Evolutionary conservation across 805 yeast genomes (phyloP).

Genomic region (Wickerhamiella domercqiae): DNA sequence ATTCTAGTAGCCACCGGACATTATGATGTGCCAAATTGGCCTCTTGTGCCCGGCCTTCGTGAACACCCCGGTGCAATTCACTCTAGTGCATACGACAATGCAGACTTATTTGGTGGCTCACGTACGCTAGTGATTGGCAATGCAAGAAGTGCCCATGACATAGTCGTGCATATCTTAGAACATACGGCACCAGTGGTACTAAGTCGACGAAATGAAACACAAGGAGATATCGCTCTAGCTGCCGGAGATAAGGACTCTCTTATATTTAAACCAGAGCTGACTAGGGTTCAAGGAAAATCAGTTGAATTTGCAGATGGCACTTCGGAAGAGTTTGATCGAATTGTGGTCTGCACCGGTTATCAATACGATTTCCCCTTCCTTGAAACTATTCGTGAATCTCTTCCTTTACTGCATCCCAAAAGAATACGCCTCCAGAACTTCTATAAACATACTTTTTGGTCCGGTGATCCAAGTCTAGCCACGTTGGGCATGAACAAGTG

Average conservation of each 20-base stretch:
- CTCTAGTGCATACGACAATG: conserved; percentile 39
- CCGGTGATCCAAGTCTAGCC: conserved; percentile 46
- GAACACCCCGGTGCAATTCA: conserved; percentile 28
- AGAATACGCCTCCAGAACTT: conserved; percentile 37
- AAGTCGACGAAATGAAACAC: conserved; percentile 31
- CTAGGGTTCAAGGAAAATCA: conserved; percentile 24
- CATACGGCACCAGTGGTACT: conserved; percentile 31
- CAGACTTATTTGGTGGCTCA: conserved; percentile 30
- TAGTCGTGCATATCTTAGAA: conserved; percentile 44
- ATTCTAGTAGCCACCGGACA: conserved; percentile 52
- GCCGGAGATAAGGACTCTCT: conserved; percentile 22
- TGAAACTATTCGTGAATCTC: conserved; percentile 18
- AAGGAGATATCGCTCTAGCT: conserved; percentile 25
- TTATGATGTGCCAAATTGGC: conserved; percentile 45
- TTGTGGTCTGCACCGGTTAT: conserved; percentile 67
- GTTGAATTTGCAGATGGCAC: conserved; percentile 38
- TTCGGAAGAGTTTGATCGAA: conserved; percentile 33
- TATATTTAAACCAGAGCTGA: conserved; percentile 22
- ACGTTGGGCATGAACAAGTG: conserved; percentile 36
- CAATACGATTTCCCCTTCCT: conserved; percentile 51
- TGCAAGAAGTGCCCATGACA: conserved; percentile 62
- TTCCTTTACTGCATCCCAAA: conserved; percentile 19
- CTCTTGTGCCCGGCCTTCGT: conserved; percentile 34
- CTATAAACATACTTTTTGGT: conserved; percentile 44
- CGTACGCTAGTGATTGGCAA: conserved; percentile 53